Conservation (phyloP, 306 rosid genomes). For the Abrus pulchellus region DNA sequence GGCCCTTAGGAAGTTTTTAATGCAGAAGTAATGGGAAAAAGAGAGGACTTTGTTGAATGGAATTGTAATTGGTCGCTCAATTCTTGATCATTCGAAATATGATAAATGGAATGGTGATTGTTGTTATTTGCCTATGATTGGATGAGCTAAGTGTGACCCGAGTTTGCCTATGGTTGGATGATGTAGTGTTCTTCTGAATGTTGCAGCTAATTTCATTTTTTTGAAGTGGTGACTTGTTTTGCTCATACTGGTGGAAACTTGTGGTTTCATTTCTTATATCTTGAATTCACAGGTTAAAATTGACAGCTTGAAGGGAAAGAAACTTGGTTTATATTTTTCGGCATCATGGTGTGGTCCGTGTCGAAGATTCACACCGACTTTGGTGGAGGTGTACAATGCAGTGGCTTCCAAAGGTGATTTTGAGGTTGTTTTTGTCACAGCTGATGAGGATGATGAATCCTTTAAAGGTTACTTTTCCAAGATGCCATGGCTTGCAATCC, state of each 20-base stretch:
- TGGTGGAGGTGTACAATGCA: slow-evolving; percentile 67
- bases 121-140: no score
- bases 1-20: neutral
- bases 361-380: slow-evolving; percentile 62
- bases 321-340: slow-evolving; percentile 71
- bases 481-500: slow-evolving; percentile 89
- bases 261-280: slow-evolving; percentile 29
- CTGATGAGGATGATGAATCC: slow-evolving; percentile 67
- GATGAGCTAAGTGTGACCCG: neutral
- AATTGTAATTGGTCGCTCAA: neutral
- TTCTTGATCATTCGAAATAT: neutral
- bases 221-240: neutral
- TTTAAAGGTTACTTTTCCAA: slow-evolving; percentile 70
- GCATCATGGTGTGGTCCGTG: slow-evolving; percentile 85
- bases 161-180: neutral
- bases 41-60: neutral
- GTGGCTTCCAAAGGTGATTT: slow-evolving; percentile 63
- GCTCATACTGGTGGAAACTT: neutral
- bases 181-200: neutral
- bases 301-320: slow-evolving; percentile 77
- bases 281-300: slow-evolving; percentile 63
- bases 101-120: neutral
- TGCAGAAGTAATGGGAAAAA: neutral
- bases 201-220: neutral
- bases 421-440: slow-evolving; percentile 65